These are phyloP conservation scores for Hibiscus mutabilis DNA, from an alignment of 345 rosid genomes.

Conservation along the genomic window DNA sequence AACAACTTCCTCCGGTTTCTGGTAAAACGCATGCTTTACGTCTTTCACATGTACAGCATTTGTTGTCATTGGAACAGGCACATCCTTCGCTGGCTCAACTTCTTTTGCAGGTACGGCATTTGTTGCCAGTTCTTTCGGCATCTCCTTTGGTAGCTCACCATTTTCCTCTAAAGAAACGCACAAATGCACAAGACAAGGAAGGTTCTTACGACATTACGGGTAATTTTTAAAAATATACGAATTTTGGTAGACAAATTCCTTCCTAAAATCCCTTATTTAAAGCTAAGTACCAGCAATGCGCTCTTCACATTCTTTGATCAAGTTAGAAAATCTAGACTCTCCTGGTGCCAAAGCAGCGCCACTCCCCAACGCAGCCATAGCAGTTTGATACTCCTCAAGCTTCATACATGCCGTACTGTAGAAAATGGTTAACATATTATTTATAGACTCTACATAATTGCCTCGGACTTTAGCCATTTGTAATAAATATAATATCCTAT, in stretches of 20 bases:
- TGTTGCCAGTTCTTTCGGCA: conserved; percentile 8
- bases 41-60: conserved; percentile 12
- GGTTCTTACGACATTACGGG: background rate
- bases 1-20: conserved; percentile 86
- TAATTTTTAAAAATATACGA: background rate
- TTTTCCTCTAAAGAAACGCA: conserved; percentile 32
- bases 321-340: conserved; percentile 53
- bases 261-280: background rate
- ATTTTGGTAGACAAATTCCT: background rate
- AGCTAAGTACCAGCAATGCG: conserved; percentile 42
- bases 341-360: conserved; percentile 56
- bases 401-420: conserved; percentile 77
- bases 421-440: background rate
- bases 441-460: background rate
- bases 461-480: background rate
- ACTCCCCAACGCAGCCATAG: conserved; percentile 70
- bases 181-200: background rate
- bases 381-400: conserved; percentile 82
- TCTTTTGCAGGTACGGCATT: conserved; percentile 12
- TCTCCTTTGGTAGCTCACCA: conserved; percentile 18
- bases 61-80: conserved; percentile 2
- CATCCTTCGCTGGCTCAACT: conserved; percentile 13
- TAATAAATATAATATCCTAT: background rate
- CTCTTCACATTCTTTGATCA: conserved; percentile 67
- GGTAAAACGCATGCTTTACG: conserved; percentile 54